Conservation (phyloP, 2,329 filamentous ascomycete species). For the Microdochium paspali region DNA sequence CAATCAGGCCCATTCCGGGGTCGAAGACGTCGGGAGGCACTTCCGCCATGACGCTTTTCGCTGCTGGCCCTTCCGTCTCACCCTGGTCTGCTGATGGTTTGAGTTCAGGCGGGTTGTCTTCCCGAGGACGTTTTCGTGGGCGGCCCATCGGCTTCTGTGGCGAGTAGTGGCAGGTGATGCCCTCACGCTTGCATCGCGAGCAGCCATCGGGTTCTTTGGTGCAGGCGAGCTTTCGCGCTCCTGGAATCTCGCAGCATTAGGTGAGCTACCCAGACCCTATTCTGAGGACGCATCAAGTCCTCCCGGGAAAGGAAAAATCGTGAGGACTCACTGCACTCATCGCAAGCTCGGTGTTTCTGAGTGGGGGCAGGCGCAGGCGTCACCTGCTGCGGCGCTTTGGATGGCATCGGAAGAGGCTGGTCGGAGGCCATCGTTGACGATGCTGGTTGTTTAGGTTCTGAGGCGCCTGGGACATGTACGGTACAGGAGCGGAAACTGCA, state of each 20-base stretch:
- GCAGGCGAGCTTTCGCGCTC: constrained; percentile 54
- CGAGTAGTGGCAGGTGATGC: constrained; percentile 51
- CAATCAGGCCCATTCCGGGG: constrained; percentile 16
- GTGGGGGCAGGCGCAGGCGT: constrained; percentile 10
- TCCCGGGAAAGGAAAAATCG: constrained; percentile 11
- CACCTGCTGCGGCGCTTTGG: neutral
- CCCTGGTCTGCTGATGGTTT: neutral
- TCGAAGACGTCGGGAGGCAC: constrained; percentile 15
- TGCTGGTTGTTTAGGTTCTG: too few relatives aligned
- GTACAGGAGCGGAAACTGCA: too few relatives aligned
- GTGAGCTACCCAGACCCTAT: neutral
- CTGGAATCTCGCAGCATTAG: constrained; percentile 22
- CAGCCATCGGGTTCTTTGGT: constrained; percentile 53
- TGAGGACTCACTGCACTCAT: constrained; percentile 52
- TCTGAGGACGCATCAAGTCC: neutral
- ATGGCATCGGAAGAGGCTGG: neutral
- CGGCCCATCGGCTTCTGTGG: constrained; percentile 58
- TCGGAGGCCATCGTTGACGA: neutral
- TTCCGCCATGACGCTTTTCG: constrained; percentile 15
- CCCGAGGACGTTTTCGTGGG: constrained; percentile 45
- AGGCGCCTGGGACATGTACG: too few relatives aligned
- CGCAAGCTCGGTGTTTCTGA: constrained; percentile 52
- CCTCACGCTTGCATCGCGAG: constrained; percentile 46
- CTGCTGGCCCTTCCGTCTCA: constrained; percentile 1
- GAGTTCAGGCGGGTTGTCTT: constrained; percentile 7